These are phyloP conservation scores for Thalassiosira hispida DNA, from an alignment of 352 stramenopile genomes.

Conservation along the genomic window DNA sequence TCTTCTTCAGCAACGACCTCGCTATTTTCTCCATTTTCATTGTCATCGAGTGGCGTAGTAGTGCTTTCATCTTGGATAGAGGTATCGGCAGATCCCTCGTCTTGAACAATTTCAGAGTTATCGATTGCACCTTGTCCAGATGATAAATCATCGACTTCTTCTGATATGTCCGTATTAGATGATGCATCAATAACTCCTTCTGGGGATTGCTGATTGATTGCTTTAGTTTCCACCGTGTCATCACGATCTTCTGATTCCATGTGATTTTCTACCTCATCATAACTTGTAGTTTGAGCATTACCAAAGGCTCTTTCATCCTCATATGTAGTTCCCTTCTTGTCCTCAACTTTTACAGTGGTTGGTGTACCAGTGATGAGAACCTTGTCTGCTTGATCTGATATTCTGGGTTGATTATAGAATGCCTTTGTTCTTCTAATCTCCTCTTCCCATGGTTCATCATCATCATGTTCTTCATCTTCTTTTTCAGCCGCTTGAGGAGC, in stretches of 20 bases:
- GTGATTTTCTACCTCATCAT: neutral
- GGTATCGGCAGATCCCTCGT: no score
- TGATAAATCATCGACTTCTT: neutral
- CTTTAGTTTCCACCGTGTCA: neutral
- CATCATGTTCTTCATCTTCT: neutral
- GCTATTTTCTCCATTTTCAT: no score
- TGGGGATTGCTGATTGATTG: neutral
- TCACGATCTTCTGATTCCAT: neutral
- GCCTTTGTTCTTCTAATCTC: constrained; percentile 31
- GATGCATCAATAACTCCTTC: neutral
- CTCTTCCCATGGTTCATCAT: constrained; percentile 15
- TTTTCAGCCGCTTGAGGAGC: neutral
- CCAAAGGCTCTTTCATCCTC: constrained; percentile 1
- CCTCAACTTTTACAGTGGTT: neutral
- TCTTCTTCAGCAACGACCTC: no score
- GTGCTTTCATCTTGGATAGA: no score
- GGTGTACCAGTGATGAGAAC: neutral
- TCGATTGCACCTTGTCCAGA: no score
- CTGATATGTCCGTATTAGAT: neutral
- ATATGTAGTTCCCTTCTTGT: neutral
- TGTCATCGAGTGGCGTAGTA: no score
- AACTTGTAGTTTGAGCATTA: constrained; percentile 9
- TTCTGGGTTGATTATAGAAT: constrained; percentile 17
- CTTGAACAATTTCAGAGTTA: no score
- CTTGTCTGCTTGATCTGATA: neutral